Base-by-base conservation (phyloP, 108 stramenopile species). In the Licmophora abbreviata region DNA sequence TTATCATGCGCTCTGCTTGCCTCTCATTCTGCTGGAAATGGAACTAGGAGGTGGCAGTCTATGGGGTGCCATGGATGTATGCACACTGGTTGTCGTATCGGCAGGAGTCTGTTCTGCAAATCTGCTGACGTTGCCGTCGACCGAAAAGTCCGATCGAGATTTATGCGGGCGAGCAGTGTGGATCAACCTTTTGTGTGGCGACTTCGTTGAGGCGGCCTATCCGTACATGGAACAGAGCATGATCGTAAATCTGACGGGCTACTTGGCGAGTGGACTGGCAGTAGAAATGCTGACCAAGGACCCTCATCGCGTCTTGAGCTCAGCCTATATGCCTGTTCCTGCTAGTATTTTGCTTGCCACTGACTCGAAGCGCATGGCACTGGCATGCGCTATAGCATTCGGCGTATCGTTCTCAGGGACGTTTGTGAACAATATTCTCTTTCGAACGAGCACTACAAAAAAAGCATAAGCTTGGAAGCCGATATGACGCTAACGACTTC, bases 141-240 rank as follows among this genome's bases (percentile, higher is more conserved):
- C 48, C 0, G 43, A 37, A 2, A 11, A 17, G 12, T 2, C n/a
- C 28, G 22, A 17, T 2, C 25, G 26, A 23, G 17, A 34, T 47
- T 35, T 80, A 8, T 60, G 66, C 1, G 54, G 58, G 34, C 51
- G 81, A 51, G 88, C 80, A 25, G 41, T 90, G 1, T 35, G 50
- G 23, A 81, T 77, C 26, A 90, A 90, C 60, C 21, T 90, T 12
- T 51, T 79, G 17, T 90, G 68, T 54, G 88, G 88, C 1, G 88
- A 86, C 58, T 86, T 90, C 34, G 66, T 90, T 23, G 88, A 90
- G 64, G 85, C 75, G 1, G 81, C 79, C n/a, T 90, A 90, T 72
- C 88, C 88, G 10, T 79, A 46, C 41, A 87, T 87, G 83, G 85
- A 90, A 49, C 35, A 62, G 27, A 60, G 45, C 44, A 26, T 24